These are phyloP conservation scores for Musa acuminata DNA, from an alignment of 176 grass and related monocot genomes.

Conservation along the genomic window DNA sequence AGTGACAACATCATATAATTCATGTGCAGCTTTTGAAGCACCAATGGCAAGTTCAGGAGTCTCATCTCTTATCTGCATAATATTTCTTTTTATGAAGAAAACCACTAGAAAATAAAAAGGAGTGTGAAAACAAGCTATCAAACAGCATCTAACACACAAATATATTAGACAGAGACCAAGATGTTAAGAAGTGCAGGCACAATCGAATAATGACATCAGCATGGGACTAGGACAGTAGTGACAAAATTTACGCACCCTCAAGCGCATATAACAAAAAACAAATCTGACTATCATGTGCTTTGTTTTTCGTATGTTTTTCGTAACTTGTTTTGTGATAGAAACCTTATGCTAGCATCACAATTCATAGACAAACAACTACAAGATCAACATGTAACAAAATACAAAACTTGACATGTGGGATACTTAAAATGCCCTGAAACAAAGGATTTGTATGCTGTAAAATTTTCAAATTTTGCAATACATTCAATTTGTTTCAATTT, in stretches of 20 bases:
- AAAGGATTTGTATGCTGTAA: neutral
- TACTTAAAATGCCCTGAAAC: neutral
- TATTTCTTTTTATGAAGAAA: conserved; percentile 9
- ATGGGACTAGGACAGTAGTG: neutral
- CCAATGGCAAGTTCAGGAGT: conserved; percentile 58
- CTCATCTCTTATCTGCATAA: conserved; percentile 66
- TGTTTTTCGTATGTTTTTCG: too few species aligned
- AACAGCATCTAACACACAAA: neutral
- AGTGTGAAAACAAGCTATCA: neutral
- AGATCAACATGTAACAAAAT: neutral
- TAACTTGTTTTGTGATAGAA: too few species aligned
- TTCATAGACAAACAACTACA: neutral
- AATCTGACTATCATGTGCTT: neutral
- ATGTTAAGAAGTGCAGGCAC: neutral
- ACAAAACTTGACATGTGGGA: neutral
- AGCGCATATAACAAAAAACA: neutral
- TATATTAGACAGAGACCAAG: neutral
- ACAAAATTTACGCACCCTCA: neutral
- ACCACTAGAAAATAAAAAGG: conserved; percentile 8
- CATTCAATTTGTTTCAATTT: too few species aligned
- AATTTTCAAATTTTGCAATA: too few species aligned
- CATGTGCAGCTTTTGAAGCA: conserved; percentile 64
- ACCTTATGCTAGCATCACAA: neutral
- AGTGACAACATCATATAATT: conserved; percentile 78
- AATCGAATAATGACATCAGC: neutral